These are phyloP conservation scores for Hypomyces rosellus DNA, from an alignment of 2,329 filamentous ascomycete genomes.

Conservation along the genomic window DNA sequence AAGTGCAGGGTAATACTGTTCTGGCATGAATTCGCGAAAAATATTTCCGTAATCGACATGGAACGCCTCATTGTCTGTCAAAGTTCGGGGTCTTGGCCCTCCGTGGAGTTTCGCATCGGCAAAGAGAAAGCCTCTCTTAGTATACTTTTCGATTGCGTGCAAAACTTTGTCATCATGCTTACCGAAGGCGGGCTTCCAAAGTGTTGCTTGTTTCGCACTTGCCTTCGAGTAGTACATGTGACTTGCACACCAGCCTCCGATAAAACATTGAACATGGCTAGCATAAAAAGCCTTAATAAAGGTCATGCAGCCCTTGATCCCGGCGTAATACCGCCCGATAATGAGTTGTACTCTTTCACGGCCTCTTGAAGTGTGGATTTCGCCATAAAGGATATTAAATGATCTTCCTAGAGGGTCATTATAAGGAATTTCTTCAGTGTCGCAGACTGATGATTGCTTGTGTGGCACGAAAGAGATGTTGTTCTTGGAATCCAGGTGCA, in stretches of 20 bases:
- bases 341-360: slow-evolving; percentile 8
- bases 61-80: slow-evolving; percentile 6
- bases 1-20: slow-evolving; percentile 2
- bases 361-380: background rate
- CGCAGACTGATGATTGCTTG: background rate
- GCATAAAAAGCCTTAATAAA: slow-evolving; percentile 11
- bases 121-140: slow-evolving; percentile 6
- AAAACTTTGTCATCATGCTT: background rate
- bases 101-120: background rate
- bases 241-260: slow-evolving; percentile 9
- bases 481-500: background rate
- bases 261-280: slow-evolving; percentile 11
- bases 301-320: slow-evolving; percentile 8
- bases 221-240: slow-evolving; percentile 10
- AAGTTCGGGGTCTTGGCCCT: background rate
- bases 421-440: background rate
- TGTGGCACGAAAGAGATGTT: background rate
- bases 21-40: slow-evolving; percentile 3
- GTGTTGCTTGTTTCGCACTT: slow-evolving; percentile 1
- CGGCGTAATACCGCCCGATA: background rate
- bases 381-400: slow-evolving; percentile 5
- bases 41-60: slow-evolving; percentile 6
- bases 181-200: background rate
- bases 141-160: slow-evolving; percentile 5
- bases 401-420: background rate